Evolutionary conservation across 352 stramenopile genomes (phyloP).

Genomic region (Phytophthora citrophthora): DNA sequence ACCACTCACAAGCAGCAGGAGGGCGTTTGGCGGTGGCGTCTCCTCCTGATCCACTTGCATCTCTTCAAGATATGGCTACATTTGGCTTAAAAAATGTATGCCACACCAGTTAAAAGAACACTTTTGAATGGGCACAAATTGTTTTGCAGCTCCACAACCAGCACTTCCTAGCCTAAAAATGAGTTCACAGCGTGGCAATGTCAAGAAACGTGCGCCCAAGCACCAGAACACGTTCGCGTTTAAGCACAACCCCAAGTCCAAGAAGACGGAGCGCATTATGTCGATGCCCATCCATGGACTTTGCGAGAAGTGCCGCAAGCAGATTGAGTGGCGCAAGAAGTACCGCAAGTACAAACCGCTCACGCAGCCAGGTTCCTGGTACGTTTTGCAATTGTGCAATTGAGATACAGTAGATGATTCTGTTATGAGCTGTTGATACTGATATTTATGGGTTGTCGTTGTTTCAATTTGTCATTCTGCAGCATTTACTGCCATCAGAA

Average conservation of each 20-base stretch:
- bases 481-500: conserved; percentile 94
- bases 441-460: conserved; percentile 1
- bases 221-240: conserved; percentile 99
- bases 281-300: conserved; percentile 91
- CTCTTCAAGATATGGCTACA: conserved; percentile 43
- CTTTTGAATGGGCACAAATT: conserved; percentile 26
- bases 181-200: conserved; percentile 86
- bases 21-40: conserved; percentile 27
- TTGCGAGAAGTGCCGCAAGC: conserved; percentile 94
- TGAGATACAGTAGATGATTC: not conserved
- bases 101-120: conserved; percentile 1
- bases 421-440: not conserved
- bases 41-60: conserved; percentile 26
- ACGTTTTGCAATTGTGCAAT: conserved; percentile 12
- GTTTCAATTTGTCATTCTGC: conserved; percentile 7
- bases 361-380: conserved; percentile 94
- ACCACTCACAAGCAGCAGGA: conserved; percentile 55
- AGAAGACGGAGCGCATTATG: conserved; percentile 96
- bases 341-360: conserved; percentile 99
- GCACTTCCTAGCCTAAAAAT: conserved; percentile 17
- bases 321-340: conserved; percentile 99
- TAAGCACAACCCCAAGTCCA: conserved; percentile 98
- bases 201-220: conserved; percentile 90
- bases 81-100: conserved; percentile 3
- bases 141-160: not conserved